Conservation (phyloP, 1,284 basidiomycete species). For the Fomitopsis palustris region DNA sequence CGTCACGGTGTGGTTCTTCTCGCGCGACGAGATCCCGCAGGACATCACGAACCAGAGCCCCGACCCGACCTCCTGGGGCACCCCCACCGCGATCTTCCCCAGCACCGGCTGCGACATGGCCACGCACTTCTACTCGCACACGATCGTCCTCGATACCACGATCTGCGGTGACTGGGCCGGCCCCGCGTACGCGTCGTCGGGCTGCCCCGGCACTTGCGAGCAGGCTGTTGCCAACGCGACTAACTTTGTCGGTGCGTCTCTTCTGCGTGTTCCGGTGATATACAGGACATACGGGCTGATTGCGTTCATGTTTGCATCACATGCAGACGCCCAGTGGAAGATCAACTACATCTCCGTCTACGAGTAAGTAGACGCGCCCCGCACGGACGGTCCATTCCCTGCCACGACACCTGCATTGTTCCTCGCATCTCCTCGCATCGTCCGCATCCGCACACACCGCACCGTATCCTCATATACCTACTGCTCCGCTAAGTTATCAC, state of each 20-base stretch:
- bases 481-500: not conserved
- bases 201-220: slow-evolving; percentile 71
- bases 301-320: not conserved
- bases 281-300: not conserved
- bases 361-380: slow-evolving; percentile 24
- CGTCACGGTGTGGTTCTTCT: slow-evolving; percentile 79
- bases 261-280: not conserved
- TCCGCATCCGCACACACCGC: not conserved
- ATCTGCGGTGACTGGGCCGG: slow-evolving; percentile 71
- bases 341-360: slow-evolving; percentile 42
- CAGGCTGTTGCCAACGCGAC: slow-evolving; percentile 59
- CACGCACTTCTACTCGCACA: slow-evolving; percentile 68
- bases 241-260: slow-evolving; percentile 55
- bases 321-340: slow-evolving; percentile 46
- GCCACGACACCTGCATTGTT: slow-evolving; percentile 1
- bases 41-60: slow-evolving; percentile 63
- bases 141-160: slow-evolving; percentile 56
- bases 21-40: slow-evolving; percentile 58
- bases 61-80: slow-evolving; percentile 63
- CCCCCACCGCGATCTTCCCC: slow-evolving; percentile 65
- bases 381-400: not conserved
- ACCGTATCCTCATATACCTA: not conserved
- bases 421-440: not conserved
- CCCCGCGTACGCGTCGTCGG: slow-evolving; percentile 45
- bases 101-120: slow-evolving; percentile 54